Evolutionary conservation across 345 rosid genomes (phyloP), one percentile per base, ranked within the genome.

Genomic region (Gossypium herbaceum): DNA sequence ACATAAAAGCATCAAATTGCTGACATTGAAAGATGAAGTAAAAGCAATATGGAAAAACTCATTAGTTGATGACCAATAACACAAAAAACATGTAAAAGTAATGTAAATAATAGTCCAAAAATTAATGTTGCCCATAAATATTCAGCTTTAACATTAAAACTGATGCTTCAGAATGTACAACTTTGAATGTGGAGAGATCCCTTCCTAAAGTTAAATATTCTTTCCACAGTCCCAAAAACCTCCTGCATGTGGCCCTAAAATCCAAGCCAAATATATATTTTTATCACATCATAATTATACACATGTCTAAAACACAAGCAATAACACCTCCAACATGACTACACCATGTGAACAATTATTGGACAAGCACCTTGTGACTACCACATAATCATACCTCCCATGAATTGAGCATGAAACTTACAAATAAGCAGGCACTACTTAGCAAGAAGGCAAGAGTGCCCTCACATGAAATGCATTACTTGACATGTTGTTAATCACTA

Each of bases 401-500:
- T 12, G 17, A 61, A 61, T 57, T 24, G 34, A 54, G 34, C 16
- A 39, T 24, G 57, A 27, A 34, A 52, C 60, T 63, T 48, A 20
- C 73, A 19, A 16, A 17, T 56, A 12, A 60, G 63, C 77, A 74
- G 12, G 13, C 22, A 51, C 51, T 65, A 48, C 24, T 13, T 52
- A 22, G 57, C 56, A 74, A 25, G 52, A 43, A 43, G 72, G 67
- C 12, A n/a, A 61, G 57, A 27, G 22, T 45, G 29, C 48, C 58
- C 68, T 17, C 50, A 25, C 22, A 22, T 12, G 70, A 47, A 24
- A 68, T 60, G 2, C 41, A 29, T 54, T 54, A 54, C 22, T 17
- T 17, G 24, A 60, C 72, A 69, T 29, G 17, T 27, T 71, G 56
- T 60, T 63, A 79, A 61, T 22, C 34, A 54, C 16, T 61, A 24